Evolutionary conservation across 306 rosid species (phyloP), one percentile per base, ranked within the genome.

Genomic region (Adenanthera pavonina): DNA sequence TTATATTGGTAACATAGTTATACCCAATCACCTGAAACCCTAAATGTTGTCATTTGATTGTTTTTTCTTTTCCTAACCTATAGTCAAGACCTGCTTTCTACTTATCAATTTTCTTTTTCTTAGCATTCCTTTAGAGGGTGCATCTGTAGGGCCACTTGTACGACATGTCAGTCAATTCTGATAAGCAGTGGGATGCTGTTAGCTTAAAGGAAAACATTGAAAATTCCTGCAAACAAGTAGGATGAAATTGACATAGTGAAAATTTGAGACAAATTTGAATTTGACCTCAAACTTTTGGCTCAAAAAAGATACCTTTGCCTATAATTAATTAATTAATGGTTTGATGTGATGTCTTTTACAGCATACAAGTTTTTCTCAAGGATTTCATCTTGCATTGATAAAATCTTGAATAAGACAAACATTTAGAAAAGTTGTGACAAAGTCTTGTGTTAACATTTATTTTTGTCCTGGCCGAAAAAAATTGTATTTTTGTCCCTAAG

Each of bases 311-410:
- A 30, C 40, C 15, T 60, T 25, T 59, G 14, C 1, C 66, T 20
- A 13, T 2, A 25, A 56, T 40, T 75, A 19, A 75, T 43, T 13
- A 48, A 33, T 30, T 17, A 76, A 61, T 7, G 64, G 25, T 72
- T 80, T 49, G 44, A 16, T 80, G 68, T 30, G 67, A 48, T 8
- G 5, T 41, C 68, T 71, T 75, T 19, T 25, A 62, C 30, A 48
- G 83, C 73, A 34, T 59, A 38, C 43, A 43, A 60, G 56, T 43
- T 74, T 33, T 74, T 68, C 30, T 64, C 20, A 51, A 74, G 57
- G 51, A 64, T 59, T 60, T 40, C 8, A 71, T 43, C 48, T 60
- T 67, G 46, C 35, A 10, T 30, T 57, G 66, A 43, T 52, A 44
- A 43, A 49, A 20, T 77, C 48, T 44, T 64, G 12, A 69, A 61